Conservation (phyloP, 2,329 filamentous ascomycete genomes). For the Ophiostoma pallidulum region DNA sequence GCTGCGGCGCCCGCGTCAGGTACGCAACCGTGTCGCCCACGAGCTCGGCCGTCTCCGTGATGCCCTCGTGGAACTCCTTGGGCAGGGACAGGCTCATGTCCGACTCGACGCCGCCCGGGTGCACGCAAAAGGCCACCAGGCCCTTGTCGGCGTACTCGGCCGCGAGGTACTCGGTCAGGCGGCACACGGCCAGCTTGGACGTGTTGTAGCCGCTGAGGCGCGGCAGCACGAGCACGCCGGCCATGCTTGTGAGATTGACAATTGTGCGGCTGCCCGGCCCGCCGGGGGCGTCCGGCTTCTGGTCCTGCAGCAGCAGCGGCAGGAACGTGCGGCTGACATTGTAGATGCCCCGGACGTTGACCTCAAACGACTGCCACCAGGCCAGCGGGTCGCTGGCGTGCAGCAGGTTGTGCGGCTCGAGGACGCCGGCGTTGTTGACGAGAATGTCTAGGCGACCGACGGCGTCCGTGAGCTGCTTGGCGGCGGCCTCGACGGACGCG, state of each 20-base stretch:
- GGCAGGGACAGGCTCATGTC: slow-evolving; percentile 19
- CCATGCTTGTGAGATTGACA: slow-evolving; percentile 38
- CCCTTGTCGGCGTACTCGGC: slow-evolving; percentile 38
- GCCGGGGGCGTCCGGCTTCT: slow-evolving; percentile 21
- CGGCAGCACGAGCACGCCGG: slow-evolving; percentile 26
- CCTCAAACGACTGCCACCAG: slow-evolving; percentile 10
- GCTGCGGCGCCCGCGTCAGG: slow-evolving; percentile 30
- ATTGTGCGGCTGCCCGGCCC: slow-evolving; percentile 26
- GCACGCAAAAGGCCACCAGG: slow-evolving; percentile 30
- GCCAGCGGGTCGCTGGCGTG: slow-evolving; percentile 5
- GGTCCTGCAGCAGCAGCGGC: slow-evolving; percentile 12
- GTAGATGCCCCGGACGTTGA: slow-evolving; percentile 11
- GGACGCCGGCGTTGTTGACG: slow-evolving; percentile 14
- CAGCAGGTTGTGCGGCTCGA: background rate
- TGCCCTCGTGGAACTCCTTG: slow-evolving; percentile 1
- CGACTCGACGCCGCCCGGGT: slow-evolving; percentile 32
- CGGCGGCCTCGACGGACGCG: slow-evolving; percentile 1
- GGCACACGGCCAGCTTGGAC: slow-evolving; percentile 38
- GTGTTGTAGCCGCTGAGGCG: slow-evolving; percentile 36
- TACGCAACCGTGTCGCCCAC: slow-evolving; percentile 34
- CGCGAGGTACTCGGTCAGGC: slow-evolving; percentile 33
- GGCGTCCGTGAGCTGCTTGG: background rate
- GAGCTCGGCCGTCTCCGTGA: slow-evolving; percentile 31
- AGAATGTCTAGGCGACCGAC: slow-evolving; percentile 13
- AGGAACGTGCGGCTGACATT: slow-evolving; percentile 3